These are phyloP conservation scores for Cystofilobasidium bisporidii DNA, from an alignment of 768 basidiomycete species.

Conservation along the genomic window DNA sequence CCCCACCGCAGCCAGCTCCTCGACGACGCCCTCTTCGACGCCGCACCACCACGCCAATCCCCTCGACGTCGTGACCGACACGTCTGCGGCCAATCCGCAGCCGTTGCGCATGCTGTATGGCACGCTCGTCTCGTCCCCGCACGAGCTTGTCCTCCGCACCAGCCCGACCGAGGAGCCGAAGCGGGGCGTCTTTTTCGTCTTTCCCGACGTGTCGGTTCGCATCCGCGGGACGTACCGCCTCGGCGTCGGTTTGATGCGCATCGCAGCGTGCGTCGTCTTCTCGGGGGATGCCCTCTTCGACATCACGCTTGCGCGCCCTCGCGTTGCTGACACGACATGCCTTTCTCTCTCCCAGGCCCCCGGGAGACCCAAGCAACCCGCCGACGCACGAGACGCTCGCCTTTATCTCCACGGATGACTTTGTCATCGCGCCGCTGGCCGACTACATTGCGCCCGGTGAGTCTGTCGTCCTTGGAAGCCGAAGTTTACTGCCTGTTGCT, in stretches of 20 bases:
- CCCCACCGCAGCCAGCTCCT: no score
- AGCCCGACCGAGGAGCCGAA: not conserved
- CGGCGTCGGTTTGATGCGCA: constrained; percentile 18
- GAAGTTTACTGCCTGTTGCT: not conserved
- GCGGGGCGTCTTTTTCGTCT: not conserved
- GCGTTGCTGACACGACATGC: no score
- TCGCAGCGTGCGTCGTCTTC: constrained; percentile 18
- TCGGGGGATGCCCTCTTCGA: no score
- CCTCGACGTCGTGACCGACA: constrained; percentile 12
- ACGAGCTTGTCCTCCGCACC: constrained; percentile 7
- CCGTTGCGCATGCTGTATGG: constrained; percentile 26
- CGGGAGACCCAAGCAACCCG: constrained; percentile 17
- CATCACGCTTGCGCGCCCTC: no score
- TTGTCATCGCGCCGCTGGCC: constrained; percentile 9
- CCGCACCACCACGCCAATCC: not conserved
- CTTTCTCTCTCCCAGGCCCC: constrained; percentile 11
- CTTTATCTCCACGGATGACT: constrained; percentile 2
- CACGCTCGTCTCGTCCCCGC: constrained; percentile 24
- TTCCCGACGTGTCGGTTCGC: constrained; percentile 27
- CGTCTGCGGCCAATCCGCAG: not conserved
- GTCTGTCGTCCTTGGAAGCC: not conserved
- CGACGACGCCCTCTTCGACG: not conserved
- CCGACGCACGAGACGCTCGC: constrained; percentile 21
- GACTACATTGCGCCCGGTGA: constrained; percentile 22
- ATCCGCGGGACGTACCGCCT: constrained; percentile 13